Percentiles rank a stretch among this genome's conserved stretches.
phyloP scores from a whole-genome alignment of 257 asterid species.

The Fraxinus excelsior region DNA sequence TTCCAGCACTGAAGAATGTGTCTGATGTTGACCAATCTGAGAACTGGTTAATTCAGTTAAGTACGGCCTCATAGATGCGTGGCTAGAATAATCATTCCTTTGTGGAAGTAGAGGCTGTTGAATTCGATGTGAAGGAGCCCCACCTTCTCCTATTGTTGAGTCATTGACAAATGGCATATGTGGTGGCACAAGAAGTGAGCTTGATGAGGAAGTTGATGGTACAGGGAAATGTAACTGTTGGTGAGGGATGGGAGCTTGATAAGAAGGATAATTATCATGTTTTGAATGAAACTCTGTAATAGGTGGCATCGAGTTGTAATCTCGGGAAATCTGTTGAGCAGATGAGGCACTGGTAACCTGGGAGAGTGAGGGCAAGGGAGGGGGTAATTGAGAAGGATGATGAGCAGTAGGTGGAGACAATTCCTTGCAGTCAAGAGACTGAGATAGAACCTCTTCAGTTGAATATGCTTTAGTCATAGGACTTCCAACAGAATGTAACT shows the following conservation, averaged over 20 bases:
- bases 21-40: slow-evolving; percentile 48
- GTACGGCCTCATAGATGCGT: slow-evolving; percentile 40
- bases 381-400: slow-evolving; percentile 34
- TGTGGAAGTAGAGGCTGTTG: slow-evolving; percentile 49
- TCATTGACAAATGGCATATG: slow-evolving; percentile 28
- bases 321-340: slow-evolving; percentile 42
- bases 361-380: slow-evolving; percentile 40
- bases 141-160: slow-evolving; percentile 35
- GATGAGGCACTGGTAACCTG: slow-evolving; percentile 38
- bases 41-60: slow-evolving; percentile 43
- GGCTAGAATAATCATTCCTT: slow-evolving; percentile 42
- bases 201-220: slow-evolving; percentile 47
- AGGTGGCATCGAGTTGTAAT: slow-evolving; percentile 38
- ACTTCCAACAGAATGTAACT: slow-evolving; percentile 26
- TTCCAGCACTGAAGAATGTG: slow-evolving; percentile 36
- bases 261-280: slow-evolving; percentile 36
- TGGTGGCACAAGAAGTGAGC: slow-evolving; percentile 56
- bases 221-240: slow-evolving; percentile 52
- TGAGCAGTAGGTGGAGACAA: slow-evolving; percentile 33
- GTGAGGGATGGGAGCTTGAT: slow-evolving; percentile 57
- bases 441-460: slow-evolving; percentile 34
- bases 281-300: slow-evolving; percentile 30
- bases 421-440: slow-evolving; percentile 35
- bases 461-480: slow-evolving; percentile 29
- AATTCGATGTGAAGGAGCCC: slow-evolving; percentile 39